phyloP scores from a whole-genome alignment of 805 yeast genomes.

The Myxozyma sirexii region DNA sequence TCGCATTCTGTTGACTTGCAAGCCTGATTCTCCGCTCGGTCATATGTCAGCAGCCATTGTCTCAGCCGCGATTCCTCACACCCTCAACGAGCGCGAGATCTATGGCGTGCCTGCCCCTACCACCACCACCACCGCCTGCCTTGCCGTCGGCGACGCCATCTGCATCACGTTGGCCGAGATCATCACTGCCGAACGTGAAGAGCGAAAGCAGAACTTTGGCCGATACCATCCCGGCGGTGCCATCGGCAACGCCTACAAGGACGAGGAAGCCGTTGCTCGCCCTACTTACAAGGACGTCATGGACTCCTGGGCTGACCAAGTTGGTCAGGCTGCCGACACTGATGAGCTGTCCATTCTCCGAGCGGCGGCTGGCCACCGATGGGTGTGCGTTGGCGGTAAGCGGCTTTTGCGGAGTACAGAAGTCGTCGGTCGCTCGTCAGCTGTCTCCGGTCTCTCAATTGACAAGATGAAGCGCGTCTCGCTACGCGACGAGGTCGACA shows the following conservation, averaged over 20 bases:
- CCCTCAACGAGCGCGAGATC: constrained; percentile 60
- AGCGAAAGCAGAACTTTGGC: constrained; percentile 61
- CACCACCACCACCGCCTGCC: constrained; percentile 73
- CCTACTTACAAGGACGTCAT: constrained; percentile 22
- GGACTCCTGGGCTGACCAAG: constrained; percentile 26
- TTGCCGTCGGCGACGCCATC: constrained; percentile 77
- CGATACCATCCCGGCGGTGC: constrained; percentile 90
- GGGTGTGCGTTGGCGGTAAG: constrained; percentile 30
- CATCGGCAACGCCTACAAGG: constrained; percentile 60
- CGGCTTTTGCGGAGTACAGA: constrained; percentile 18
- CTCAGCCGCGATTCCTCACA: constrained; percentile 62
- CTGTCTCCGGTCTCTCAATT: constrained; percentile 10
- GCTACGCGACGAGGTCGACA: constrained; percentile 8
- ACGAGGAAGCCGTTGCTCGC: constrained; percentile 15
- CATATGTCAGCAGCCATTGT: constrained; percentile 56
- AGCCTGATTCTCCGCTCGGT: constrained; percentile 58
- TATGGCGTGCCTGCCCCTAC: constrained; percentile 91
- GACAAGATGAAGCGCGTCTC: constrained; percentile 17
- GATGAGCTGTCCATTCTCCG: constrained; percentile 30
- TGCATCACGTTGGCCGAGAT: constrained; percentile 73
- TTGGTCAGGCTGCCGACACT: constrained; percentile 25
- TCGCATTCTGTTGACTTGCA: constrained; percentile 65
- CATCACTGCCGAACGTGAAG: constrained; percentile 57
- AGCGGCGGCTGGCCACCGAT: constrained; percentile 33
- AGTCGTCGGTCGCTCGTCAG: constrained; percentile 9